These are phyloP conservation scores for Leishmania tarentolae DNA, from an alignment of 208 protist genomes.

Conservation along the genomic window DNA sequence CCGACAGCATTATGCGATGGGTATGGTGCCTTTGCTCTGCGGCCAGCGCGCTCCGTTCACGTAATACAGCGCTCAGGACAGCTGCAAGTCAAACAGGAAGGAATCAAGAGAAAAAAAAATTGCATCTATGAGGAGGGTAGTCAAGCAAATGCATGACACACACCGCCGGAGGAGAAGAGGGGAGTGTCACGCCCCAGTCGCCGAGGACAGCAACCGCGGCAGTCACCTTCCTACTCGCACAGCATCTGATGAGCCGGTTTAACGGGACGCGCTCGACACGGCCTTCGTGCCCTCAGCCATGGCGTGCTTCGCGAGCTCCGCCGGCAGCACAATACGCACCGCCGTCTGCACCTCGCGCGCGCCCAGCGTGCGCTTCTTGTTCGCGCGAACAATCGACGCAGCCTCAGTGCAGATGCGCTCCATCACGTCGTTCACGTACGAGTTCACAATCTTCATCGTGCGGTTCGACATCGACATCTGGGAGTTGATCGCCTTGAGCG, in stretches of 20 bases:
- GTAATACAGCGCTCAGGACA: no score
- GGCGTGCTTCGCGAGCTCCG: constrained; percentile 98
- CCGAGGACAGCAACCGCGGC: neutral
- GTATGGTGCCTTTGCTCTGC: no score
- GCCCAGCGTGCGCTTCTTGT: constrained; percentile 95
- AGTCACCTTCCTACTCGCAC: neutral
- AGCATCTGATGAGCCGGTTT: neutral
- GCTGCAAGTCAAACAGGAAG: no score
- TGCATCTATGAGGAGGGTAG: constrained; percentile 1
- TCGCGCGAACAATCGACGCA: constrained; percentile 91
- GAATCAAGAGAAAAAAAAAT: neutral
- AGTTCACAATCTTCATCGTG: constrained; percentile 98
- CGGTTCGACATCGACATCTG: constrained; percentile 95
- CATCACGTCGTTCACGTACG: constrained; percentile 98
- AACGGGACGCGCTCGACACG: constrained; percentile 87
- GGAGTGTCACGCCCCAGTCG: neutral
- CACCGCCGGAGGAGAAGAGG: neutral
- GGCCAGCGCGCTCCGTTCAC: no score
- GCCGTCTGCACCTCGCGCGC: constrained; percentile 97
- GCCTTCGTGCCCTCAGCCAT: constrained; percentile 98
- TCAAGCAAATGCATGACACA: neutral
- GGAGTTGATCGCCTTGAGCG: constrained; percentile 96
- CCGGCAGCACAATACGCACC: constrained; percentile 96
- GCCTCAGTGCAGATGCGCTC: constrained; percentile 96
- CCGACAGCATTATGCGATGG: no score